Evolutionary conservation across 140 eudicot genomes (phyloP).

Genomic region (Cichorium intybus): DNA sequence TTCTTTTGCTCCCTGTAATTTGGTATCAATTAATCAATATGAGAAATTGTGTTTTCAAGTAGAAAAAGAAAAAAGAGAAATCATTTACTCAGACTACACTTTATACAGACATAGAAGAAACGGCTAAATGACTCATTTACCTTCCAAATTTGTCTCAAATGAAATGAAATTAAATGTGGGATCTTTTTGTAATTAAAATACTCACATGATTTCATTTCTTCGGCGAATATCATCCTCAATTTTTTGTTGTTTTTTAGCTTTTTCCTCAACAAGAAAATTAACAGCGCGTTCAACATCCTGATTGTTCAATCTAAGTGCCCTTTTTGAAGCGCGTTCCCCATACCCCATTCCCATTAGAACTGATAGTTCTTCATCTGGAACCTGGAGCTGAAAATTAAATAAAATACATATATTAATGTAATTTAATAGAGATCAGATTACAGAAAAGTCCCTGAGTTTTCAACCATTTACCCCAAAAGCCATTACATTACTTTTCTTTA

Average conservation of each 20-base stretch:
- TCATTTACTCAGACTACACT: no score
- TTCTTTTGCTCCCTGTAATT: conserved; percentile 80
- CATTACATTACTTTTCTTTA: no score
- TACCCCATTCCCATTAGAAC: conserved; percentile 88
- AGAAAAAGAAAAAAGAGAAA: background rate
- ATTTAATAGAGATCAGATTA: background rate
- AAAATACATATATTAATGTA: background rate
- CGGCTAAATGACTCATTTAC: background rate
- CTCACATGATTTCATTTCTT: conserved; percentile 61
- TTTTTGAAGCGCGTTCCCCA: conserved; percentile 59
- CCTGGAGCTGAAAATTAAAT: conserved; percentile 63
- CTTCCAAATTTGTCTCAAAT: background rate
- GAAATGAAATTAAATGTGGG: no score
- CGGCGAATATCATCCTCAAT: conserved; percentile 56
- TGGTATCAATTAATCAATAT: conserved; percentile 5
- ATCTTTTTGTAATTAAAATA: background rate
- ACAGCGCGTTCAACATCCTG: conserved; percentile 77
- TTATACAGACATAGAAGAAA: no score
- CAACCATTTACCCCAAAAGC: no score
- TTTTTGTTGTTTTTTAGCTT: conserved; percentile 45
- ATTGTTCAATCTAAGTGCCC: conserved; percentile 79
- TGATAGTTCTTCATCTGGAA: conserved; percentile 76
- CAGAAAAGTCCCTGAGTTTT: no score
- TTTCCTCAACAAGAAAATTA: conserved; percentile 76
- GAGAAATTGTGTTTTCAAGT: background rate